Evolutionary conservation across 768 basidiomycete genomes (phyloP), one percentile per base, ranked within the genome.

Genomic region (Hygrophorus pudorinus): DNA sequence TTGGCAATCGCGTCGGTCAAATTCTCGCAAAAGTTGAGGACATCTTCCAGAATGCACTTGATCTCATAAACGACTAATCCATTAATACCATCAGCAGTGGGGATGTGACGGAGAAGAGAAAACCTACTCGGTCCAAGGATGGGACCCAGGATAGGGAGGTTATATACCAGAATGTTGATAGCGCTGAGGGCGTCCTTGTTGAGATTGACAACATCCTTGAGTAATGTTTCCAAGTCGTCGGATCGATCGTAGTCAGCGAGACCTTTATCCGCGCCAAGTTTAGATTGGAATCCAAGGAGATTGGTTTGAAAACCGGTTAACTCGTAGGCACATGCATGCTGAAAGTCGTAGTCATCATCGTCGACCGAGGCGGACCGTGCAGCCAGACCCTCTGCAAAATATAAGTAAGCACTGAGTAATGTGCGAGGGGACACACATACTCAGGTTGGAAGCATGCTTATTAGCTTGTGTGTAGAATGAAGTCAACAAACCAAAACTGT

Each of bases 11-110:
- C 71, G 51, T 81, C 80, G 12, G 65, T 59, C 12, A 73, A 27
- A 51, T 77, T 66, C 56, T 78, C 75, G 2, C 63, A 52, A 4
- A 56, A 54, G 51, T 83, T 64, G 32, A 82, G 59, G 20, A 75
- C 42, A 3, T 60, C 60, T 50, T 79, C 77, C 27, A 81, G 41
- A 18, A 75, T 47, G 53, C 82, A 82, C 55, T 85, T 82, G 56
- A 80, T 54, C 8, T 75, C 61, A 48, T 76, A 75, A 7, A 79
- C 61, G 49, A 75, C 81, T 84, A 24, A 2, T 38, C 11, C 37
- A 20, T n/a, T 10, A 6, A 4, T 4, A 11, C 5, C 10, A 20
- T 11, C 5, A 41, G 20, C 21, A 14, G n/a, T n/a, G n/a, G n/a
- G 13, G 24, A 27, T 29, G 17, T 17, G 5, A 41, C n/a, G n/a